Percentiles rank a stretch among this genome's conserved stretches.
These are phyloP conservation scores for Pleurotus pulmonarius DNA, from an alignment of 768 basidiomycete species.

Conservation along the genomic window DNA sequence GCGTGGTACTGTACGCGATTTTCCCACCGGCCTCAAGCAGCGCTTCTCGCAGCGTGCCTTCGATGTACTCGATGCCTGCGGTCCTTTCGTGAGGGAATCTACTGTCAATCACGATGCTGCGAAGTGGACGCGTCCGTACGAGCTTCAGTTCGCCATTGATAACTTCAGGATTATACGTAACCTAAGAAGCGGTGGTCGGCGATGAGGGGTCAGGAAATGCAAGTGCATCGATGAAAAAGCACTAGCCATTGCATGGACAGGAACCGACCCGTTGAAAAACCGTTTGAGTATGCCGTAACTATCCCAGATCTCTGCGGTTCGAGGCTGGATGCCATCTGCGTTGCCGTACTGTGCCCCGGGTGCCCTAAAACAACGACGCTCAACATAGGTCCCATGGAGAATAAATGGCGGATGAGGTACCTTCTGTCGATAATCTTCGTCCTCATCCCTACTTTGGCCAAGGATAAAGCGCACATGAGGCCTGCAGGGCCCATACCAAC, in stretches of 20 bases:
- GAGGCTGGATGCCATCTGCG: conserved; percentile 19
- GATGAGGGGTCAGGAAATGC: background rate
- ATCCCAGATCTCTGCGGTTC: conserved; percentile 17
- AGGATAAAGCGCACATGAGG: conserved; percentile 20
- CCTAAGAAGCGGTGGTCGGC: conserved; percentile 1
- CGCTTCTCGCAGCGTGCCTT: conserved; percentile 2
- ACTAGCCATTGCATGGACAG: conserved; percentile 1
- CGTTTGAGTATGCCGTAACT: conserved; percentile 11
- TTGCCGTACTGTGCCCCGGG: conserved; percentile 2
- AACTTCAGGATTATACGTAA: conserved; percentile 4
- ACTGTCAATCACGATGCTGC: background rate
- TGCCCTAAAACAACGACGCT: no score
- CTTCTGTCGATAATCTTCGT: conserved; percentile 21
- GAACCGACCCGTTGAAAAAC: conserved; percentile 2
- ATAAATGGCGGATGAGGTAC: background rate
- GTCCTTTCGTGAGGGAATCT: conserved; percentile 4
- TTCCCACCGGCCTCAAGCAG: background rate
- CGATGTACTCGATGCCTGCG: background rate
- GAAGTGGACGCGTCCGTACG: background rate
- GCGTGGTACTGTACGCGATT: background rate
- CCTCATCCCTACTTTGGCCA: conserved; percentile 18
- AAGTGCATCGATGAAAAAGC: no score
- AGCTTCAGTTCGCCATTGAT: background rate
- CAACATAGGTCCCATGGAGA: no score
- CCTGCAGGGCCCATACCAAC: conserved; percentile 40